Percentiles rank a stretch among this genome's conserved stretches.
These are phyloP conservation scores for Syzygium oleosum DNA, from an alignment of 345 rosid species.

Conservation along the genomic window DNA sequence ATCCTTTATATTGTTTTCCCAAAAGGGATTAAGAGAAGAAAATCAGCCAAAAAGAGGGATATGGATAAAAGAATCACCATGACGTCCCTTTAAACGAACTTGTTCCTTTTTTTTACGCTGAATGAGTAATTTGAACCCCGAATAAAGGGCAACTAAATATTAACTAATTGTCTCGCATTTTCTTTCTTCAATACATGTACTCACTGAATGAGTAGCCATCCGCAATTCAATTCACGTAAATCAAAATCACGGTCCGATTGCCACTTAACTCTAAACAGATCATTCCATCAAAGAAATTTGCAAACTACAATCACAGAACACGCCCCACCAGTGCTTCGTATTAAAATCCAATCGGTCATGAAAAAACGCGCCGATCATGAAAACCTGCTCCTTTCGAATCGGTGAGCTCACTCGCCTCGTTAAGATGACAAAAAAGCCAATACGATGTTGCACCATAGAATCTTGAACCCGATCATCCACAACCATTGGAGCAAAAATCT, in stretches of 20 bases:
- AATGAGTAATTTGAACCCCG: not conserved
- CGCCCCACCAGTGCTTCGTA: not conserved
- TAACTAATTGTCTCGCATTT: not conserved
- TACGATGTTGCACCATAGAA: not conserved
- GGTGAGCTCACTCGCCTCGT: not conserved
- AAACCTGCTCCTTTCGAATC: not conserved
- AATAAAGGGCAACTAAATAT: not conserved
- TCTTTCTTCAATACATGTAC: not conserved
- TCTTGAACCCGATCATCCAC: not conserved
- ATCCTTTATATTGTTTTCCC: not conserved
- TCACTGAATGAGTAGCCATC: not conserved
- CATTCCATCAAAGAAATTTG: not conserved
- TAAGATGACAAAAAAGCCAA: not conserved
- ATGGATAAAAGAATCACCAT: not conserved
- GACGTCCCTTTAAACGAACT: not conserved
- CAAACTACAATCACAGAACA: not conserved
- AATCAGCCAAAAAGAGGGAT: not conserved
- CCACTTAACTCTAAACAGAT: not conserved
- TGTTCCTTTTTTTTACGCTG: not conserved
- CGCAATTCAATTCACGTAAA: not conserved
- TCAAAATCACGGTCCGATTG: not conserved
- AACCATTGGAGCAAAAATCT: not conserved
- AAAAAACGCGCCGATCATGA: not conserved
- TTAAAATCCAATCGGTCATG: not conserved
- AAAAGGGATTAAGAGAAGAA: not conserved